phyloP scores from a whole-genome alignment of 2,329 filamentous ascomycete genomes.

The Gaeumannomyces tritici region DNA sequence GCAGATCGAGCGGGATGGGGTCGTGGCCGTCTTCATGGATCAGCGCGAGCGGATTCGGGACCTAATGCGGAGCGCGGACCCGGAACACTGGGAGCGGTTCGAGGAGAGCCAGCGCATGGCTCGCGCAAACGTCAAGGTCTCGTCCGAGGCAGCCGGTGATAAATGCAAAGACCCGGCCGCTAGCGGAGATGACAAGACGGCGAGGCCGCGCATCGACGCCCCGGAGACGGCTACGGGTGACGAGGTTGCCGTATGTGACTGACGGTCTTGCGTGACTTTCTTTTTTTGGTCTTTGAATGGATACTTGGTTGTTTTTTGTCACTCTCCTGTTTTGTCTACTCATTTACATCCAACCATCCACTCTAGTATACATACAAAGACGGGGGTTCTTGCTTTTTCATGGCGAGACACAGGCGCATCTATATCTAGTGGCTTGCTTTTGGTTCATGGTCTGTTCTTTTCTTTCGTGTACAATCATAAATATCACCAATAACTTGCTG shows the following conservation, averaged over 20 bases:
- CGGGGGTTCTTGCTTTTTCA: not conserved
- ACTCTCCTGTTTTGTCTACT: not conserved
- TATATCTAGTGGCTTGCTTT: not conserved
- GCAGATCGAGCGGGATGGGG: constrained; percentile 47
- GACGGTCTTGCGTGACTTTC: too few relatives aligned
- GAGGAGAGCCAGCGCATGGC: constrained; percentile 52
- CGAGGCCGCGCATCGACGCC: not conserved
- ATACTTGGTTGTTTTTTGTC: not conserved
- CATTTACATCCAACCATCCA: not conserved
- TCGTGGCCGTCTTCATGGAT: constrained; percentile 52
- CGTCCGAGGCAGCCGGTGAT: constrained; percentile 8
- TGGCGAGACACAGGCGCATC: not conserved
- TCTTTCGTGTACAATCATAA: not conserved
- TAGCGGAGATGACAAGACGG: not conserved
- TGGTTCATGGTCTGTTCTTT: not conserved
- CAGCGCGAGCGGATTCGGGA: constrained; percentile 39
- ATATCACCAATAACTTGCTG: too few relatives aligned
- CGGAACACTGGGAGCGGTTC: constrained; percentile 55
- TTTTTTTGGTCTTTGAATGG: not conserved
- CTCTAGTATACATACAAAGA: not conserved
- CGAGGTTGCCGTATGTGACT: constrained; percentile 3
- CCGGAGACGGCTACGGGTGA: constrained; percentile 7
- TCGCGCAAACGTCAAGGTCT: constrained; percentile 38
- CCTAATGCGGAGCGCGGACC: constrained; percentile 49
- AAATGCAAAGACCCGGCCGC: not conserved